Base-by-base conservation (phyloP, 164 flowering plant genomes). In the Chimonanthus praecox region DNA sequence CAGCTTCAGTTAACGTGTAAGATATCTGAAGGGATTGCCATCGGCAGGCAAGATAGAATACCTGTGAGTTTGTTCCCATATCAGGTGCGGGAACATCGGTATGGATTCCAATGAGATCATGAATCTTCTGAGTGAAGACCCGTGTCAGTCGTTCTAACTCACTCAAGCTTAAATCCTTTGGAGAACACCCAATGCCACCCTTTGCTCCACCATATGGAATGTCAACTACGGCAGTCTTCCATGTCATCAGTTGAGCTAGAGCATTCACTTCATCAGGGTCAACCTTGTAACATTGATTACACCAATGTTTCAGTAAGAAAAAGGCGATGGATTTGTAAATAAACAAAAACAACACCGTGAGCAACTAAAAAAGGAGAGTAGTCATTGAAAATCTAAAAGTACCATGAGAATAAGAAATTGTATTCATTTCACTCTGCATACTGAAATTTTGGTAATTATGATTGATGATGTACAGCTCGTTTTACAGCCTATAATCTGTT, bases 201-300 rank as follows among this genome's bases (percentile, higher is more conserved):
- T 89, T 91, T 18, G 97, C 94, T 66, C 97, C 97, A 48, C 97
- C 97, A 58, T 91, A 91, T 48, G 97, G 97, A 69, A 89, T 84
- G 78, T 87, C 78, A 3, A 82, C 94, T 43, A 91, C 97, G 3
- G 94, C 94, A 13, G 92, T 91, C 84, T 91, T 91, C 97, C 94
- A 91, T 0, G 92, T 91, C 97, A 91, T 91, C 18, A 91, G 80
- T 79, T 91, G 97, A 73, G 92, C 94, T 70, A 91, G 78, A 11
- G 97, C 94, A 82, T 91, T 91, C 9, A 89, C 94, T 84, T 91
- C 97, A 84, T 91, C 94, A n/a, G 89, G 92, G 54, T 91, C 94
- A 77, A 91, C 97, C 97, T 91, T 68, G 69, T 44, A 61, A 50
- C 51, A 46, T n/a, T 20, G 51, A 76, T 58, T 13, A 67, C 20